A percentile compares a stretch with the other conserved stretches of the same genome.
Evolutionary conservation across 2,329 filamentous ascomycete genomes (phyloP).

Genomic region (Colletotrichum lini): DNA sequence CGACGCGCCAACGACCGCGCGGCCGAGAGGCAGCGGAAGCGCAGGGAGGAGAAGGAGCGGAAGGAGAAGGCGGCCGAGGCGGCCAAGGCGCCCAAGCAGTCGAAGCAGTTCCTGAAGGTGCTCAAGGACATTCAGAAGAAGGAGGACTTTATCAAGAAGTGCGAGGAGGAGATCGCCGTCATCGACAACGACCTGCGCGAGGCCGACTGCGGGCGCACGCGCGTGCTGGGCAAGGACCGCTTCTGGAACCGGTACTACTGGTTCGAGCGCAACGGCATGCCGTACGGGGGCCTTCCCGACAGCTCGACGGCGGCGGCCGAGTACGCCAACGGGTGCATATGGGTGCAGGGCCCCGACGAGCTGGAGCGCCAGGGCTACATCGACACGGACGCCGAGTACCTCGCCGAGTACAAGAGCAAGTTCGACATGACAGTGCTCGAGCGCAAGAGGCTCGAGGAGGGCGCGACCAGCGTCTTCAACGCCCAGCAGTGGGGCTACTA

Average conservation of each 20-base stretch:
- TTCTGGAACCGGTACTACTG: constrained; percentile 99
- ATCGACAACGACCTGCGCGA: constrained; percentile 95
- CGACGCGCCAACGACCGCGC: constrained; percentile 78
- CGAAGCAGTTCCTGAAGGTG: constrained; percentile 90
- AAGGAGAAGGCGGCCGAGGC: constrained; percentile 71
- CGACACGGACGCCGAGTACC: constrained; percentile 78
- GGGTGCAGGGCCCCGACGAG: constrained; percentile 95
- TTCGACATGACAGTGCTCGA: constrained; percentile 89
- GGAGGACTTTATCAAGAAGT: constrained; percentile 82
- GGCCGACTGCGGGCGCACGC: constrained; percentile 91
- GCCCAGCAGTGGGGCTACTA: constrained; percentile 94
- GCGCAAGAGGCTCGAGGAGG: constrained; percentile 89
- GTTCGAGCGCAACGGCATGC: constrained; percentile 99
- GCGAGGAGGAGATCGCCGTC: constrained; percentile 86
- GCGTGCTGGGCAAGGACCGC: constrained; percentile 91
- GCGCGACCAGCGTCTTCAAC: constrained; percentile 80
- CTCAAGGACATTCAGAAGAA: constrained; percentile 91
- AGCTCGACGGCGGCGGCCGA: constrained; percentile 89
- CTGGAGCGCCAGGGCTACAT: constrained; percentile 90
- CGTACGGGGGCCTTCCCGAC: constrained; percentile 87
- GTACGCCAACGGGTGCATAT: constrained; percentile 95
- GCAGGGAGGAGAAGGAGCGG: constrained; percentile 78
- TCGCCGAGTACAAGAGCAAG: constrained; percentile 81
- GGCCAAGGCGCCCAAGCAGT: constrained; percentile 80
- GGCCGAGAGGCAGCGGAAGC: constrained; percentile 82